phyloP scores from a whole-genome alignment of 106 monocot species.

The Xerophyta viscosa region DNA sequence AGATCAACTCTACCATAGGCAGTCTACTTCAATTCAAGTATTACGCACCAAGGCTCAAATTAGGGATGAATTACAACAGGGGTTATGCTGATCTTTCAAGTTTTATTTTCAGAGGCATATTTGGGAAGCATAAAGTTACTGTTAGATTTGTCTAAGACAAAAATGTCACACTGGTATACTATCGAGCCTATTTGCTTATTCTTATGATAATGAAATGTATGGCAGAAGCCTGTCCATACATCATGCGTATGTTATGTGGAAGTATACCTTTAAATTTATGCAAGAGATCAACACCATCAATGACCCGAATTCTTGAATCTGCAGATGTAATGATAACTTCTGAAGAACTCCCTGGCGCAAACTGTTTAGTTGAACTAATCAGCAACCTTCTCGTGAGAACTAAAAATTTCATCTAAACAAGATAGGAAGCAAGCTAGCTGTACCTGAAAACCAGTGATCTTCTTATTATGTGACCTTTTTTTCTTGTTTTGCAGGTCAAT shows the following conservation, averaged over 20 bases:
- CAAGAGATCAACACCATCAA: slow-evolving; percentile 67
- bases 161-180: too few relatives aligned
- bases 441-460: background rate
- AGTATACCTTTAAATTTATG: slow-evolving; percentile 85
- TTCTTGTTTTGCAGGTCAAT: slow-evolving; percentile 71
- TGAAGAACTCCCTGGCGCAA: slow-evolving; percentile 74
- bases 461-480: slow-evolving; percentile 53
- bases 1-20: too few relatives aligned
- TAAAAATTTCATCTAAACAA: background rate
- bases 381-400: background rate
- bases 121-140: too few relatives aligned
- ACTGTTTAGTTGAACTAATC: slow-evolving; percentile 43
- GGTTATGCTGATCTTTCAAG: too few relatives aligned
- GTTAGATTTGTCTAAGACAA: too few relatives aligned
- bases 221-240: too few relatives aligned
- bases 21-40: too few relatives aligned
- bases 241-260: background rate
- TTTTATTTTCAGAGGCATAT: too few relatives aligned
- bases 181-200: too few relatives aligned
- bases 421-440: background rate
- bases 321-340: slow-evolving; percentile 90
- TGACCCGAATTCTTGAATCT: slow-evolving; percentile 84
- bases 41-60: too few relatives aligned
- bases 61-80: too few relatives aligned
- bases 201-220: too few relatives aligned